These are phyloP conservation scores for Daldinia sp. DNA, from an alignment of 2,329 filamentous ascomycete genomes.

Conservation along the genomic window DNA sequence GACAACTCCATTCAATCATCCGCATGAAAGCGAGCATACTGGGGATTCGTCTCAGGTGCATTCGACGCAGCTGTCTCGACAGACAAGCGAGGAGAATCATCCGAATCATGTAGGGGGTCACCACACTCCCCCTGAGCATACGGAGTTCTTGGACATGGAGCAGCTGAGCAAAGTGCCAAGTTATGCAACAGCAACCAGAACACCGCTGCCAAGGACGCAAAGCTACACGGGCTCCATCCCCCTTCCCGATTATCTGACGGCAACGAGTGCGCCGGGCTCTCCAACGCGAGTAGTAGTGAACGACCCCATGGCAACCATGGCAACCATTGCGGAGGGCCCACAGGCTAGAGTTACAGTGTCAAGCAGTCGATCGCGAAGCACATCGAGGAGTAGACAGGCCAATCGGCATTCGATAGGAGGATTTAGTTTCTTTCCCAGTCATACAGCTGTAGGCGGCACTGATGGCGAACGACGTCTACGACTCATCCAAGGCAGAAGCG, in stretches of 20 bases:
- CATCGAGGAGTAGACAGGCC: conserved; percentile 36
- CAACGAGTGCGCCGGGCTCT: conserved; percentile 65
- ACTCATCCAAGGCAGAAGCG: conserved; percentile 45
- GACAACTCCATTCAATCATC: conserved; percentile 58
- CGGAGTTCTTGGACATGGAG: conserved; percentile 70
- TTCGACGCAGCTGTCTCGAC: conserved; percentile 64
- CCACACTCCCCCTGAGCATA: conserved; percentile 62
- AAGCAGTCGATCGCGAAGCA: conserved; percentile 42
- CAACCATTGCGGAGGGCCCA: conserved; percentile 46
- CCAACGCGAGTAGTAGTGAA: conserved; percentile 55
- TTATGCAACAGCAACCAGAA: conserved; percentile 79
- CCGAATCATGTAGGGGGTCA: conserved; percentile 57
- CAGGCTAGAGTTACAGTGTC: conserved; percentile 13
- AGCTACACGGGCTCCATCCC: conserved; percentile 61
- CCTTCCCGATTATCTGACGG: conserved; percentile 76
- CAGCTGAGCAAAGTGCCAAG: conserved; percentile 80
- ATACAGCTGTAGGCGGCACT: conserved; percentile 42
- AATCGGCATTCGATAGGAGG: conserved; percentile 44
- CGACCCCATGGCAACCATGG: conserved; percentile 50
- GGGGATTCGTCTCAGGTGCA: conserved; percentile 57
- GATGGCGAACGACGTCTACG: conserved; percentile 48
- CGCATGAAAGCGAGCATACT: conserved; percentile 52
- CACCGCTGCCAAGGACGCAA: conserved; percentile 66
- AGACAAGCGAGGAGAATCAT: conserved; percentile 64
- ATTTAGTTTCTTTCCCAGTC: conserved; percentile 48